Conservation (phyloP, 768 basidiomycete species). For the Lactifluus volemus region DNA sequence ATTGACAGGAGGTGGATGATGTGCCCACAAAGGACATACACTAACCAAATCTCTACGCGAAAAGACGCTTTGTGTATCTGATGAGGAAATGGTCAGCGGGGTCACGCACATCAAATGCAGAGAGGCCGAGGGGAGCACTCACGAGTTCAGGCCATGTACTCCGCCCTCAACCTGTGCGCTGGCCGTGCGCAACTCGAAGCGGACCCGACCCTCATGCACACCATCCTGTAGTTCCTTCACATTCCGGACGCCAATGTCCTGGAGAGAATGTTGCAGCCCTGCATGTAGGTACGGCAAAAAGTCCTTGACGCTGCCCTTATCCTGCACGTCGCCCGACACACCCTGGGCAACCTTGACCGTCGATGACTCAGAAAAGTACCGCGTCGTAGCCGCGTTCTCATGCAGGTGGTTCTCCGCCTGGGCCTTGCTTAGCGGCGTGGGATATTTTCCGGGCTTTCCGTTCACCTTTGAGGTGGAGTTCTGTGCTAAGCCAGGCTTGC, state of each 20-base stretch:
- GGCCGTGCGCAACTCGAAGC: conserved; percentile 90
- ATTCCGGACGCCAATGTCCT: conserved; percentile 79
- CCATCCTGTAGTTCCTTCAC: conserved; percentile 58
- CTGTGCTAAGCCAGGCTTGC: conserved; percentile 33
- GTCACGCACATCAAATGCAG: neutral
- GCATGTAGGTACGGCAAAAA: conserved; percentile 82
- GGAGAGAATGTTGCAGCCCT: conserved; percentile 88
- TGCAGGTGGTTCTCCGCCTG: conserved; percentile 32
- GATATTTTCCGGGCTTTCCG: conserved; percentile 33
- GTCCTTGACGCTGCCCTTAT: conserved; percentile 90
- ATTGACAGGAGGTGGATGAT: neutral
- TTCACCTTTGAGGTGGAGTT: conserved; percentile 20
- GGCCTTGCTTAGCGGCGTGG: conserved; percentile 32
- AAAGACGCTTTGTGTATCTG: conserved; percentile 53
- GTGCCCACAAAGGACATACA: neutral
- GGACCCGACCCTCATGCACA: conserved; percentile 55
- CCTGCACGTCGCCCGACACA: conserved; percentile 93
- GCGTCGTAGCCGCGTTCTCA: conserved; percentile 92
- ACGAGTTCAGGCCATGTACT: conserved; percentile 93
- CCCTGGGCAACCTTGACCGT: conserved; percentile 95
- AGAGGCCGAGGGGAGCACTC: conserved; percentile 31
- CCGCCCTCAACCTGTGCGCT: conserved; percentile 95
- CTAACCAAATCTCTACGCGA: conserved; percentile 24
- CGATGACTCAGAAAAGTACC: conserved; percentile 92
- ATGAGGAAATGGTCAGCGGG: neutral